phyloP scores from a whole-genome alignment of 2,329 filamentous ascomycete species.

The Echinosphaeria canescens region DNA sequence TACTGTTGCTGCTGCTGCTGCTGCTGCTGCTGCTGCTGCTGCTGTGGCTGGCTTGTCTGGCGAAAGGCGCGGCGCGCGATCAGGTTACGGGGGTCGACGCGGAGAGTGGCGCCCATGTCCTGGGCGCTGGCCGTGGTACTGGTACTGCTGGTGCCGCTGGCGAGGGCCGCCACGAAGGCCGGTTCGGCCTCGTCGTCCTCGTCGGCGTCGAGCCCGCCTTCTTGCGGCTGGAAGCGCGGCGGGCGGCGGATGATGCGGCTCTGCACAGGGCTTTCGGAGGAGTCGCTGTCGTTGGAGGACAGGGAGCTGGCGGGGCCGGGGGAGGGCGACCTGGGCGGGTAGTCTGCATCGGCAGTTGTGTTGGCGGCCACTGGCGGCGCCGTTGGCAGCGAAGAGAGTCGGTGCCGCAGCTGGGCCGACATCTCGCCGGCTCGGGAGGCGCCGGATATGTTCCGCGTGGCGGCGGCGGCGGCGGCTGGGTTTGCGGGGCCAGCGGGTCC shows the following conservation, averaged over 20 bases:
- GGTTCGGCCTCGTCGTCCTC: conserved; percentile 33
- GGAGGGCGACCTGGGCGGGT: conserved; percentile 17
- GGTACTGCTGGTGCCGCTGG: conserved; percentile 6
- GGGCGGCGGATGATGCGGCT: conserved; percentile 38
- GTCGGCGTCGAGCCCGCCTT: conserved; percentile 17
- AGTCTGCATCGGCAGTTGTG: conserved; percentile 6
- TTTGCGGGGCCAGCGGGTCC: too few species aligned
- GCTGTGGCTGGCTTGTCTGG: too few species aligned
- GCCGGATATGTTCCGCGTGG: too few species aligned
- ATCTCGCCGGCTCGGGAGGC: conserved; percentile 12
- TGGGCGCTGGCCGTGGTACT: too few species aligned
- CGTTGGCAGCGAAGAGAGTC: conserved; percentile 8
- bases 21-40: too few species aligned
- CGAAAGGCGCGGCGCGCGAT: background rate
- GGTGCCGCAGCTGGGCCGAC: conserved; percentile 5
- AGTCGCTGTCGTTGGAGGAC: too few species aligned
- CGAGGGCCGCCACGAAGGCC: conserved; percentile 27
- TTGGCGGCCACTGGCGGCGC: conserved; percentile 7
- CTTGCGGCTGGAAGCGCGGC: conserved; percentile 21
- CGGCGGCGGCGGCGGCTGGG: too few species aligned
- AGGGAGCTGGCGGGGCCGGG: conserved; percentile 18
- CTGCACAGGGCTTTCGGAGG: conserved; percentile 22
- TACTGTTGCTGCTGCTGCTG: too few species aligned
- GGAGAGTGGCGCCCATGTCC: conserved; percentile 28
- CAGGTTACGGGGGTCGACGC: conserved; percentile 16